Evolutionary conservation across 139 green algal species (phyloP).

Genomic region (Edaphochlamys debaryana): DNA sequence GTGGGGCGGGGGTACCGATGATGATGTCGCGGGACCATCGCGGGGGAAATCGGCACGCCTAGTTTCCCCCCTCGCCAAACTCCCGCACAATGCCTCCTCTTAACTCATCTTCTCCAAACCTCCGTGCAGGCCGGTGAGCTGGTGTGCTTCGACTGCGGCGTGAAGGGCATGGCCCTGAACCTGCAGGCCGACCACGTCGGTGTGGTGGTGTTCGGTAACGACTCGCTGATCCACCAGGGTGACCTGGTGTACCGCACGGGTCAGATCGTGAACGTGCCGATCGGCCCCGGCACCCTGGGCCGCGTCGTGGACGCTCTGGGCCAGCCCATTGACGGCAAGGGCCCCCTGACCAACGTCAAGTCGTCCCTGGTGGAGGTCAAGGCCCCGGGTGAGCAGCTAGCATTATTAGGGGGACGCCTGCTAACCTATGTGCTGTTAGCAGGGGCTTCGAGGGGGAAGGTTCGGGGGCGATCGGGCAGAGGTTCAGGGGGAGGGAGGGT

Average conservation of each 20-base stretch:
- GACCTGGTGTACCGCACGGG: slow-evolving; percentile 92
- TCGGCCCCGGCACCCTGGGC: slow-evolving; percentile 85
- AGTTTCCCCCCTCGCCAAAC: too few relatives aligned
- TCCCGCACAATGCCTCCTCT: too few relatives aligned
- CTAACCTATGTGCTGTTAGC: too few relatives aligned
- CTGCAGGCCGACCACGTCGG: slow-evolving; percentile 93
- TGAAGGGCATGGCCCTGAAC: slow-evolving; percentile 94
- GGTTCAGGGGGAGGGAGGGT: too few relatives aligned
- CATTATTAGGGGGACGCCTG: neutral
- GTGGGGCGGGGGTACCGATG: slow-evolving; percentile 40
- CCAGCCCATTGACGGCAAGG: slow-evolving; percentile 90
- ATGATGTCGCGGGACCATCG: too few relatives aligned
- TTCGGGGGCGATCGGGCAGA: too few relatives aligned
- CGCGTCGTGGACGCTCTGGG: slow-evolving; percentile 89
- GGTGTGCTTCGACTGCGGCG: slow-evolving; percentile 88
- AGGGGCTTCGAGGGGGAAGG: too few relatives aligned
- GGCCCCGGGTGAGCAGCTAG: slow-evolving; percentile 71
- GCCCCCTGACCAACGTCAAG: slow-evolving; percentile 73
- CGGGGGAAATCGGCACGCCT: too few relatives aligned
- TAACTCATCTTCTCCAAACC: too few relatives aligned
- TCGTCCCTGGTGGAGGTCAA: slow-evolving; percentile 82
- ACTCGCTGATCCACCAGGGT: slow-evolving; percentile 82
- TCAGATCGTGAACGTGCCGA: slow-evolving; percentile 91
- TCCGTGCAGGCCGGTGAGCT: slow-evolving; percentile 90
- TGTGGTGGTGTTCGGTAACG: slow-evolving; percentile 90